Conservation (phyloP, 768 basidiomycete species). For the Trametes cubensis region DNA sequence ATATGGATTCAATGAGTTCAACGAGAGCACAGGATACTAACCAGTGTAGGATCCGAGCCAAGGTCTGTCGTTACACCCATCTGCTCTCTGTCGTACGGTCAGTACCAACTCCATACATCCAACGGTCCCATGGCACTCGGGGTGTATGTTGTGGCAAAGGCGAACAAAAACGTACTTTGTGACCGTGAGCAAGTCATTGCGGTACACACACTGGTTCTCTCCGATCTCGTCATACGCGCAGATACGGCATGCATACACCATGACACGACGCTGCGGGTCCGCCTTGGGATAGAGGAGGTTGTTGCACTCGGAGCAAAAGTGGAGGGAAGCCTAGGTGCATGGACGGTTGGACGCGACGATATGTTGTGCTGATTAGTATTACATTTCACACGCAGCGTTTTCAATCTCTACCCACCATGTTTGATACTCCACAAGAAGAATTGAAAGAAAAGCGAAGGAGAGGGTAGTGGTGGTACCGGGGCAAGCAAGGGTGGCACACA, state of each 20-base stretch:
- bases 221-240: constrained; percentile 85
- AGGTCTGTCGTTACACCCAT: constrained; percentile 89
- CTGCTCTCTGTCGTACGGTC: constrained; percentile 68
- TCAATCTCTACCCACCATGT: too few species aligned
- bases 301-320: constrained; percentile 95
- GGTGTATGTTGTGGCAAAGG: background rate
- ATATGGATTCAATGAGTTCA: background rate
- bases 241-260: constrained; percentile 92
- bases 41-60: constrained; percentile 87
- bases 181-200: constrained; percentile 90
- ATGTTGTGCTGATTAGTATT: too few species aligned
- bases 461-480: too few species aligned
- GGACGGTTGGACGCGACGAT: too few species aligned
- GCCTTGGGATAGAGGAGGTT: constrained; percentile 94
- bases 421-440: too few species aligned
- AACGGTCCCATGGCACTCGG: background rate
- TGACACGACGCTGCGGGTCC: constrained; percentile 78
- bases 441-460: too few species aligned
- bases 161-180: constrained; percentile 66
- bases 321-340: constrained; percentile 71
- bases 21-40: constrained; percentile 36
- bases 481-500: too few species aligned
- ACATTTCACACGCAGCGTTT: too few species aligned
- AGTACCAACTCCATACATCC: background rate
- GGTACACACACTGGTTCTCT: constrained; percentile 88